Evolutionary conservation across 805 yeast species (phyloP), one percentile per base, ranked within the genome.

Genomic region (Starmerella apis): DNA sequence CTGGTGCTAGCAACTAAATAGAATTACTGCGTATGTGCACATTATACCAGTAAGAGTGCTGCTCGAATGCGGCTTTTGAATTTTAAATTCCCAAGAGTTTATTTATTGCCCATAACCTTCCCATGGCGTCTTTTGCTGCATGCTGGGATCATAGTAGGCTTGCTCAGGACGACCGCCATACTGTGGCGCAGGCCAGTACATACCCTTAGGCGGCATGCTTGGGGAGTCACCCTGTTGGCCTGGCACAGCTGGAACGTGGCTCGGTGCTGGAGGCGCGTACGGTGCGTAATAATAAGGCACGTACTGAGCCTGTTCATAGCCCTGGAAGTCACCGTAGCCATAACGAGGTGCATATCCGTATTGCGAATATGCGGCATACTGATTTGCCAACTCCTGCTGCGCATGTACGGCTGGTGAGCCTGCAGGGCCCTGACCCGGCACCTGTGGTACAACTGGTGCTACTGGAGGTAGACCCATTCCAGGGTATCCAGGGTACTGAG

Each of bases 131-230:
- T 46, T 32, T 30, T 44, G 47, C 31, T 31, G 47, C 43, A 39
- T 25, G 23, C 36, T 43, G 37, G 46, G 47, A 22, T 52, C 55
- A 44, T 49, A 49, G 50, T 49, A 52, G 32, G 44, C 43, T 42
- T 49, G 52, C 35, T 49, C 44, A 5, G 46, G 46, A 16, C 37
- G 46, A 16, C 25, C 39, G 6, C 37, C 37, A 28, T 30, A 30
- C 28, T 43, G 46, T 27, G 46, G 46, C 32, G 28, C 35, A 6
- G 46, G 31, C 50, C 50, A 48, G 36, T 42, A 41, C 45, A 36
- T 37, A 30, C 46, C 50, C 39, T 47, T 47, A 3, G 39, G 39
- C 28, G 16, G 31, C 50, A 42, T 48, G 46, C 22, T 41, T 16
- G 46, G 47, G 23, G 50, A 41, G 27, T 48, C 50, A n/a, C 44